These are phyloP conservation scores for Lophiotrema nucula DNA, from an alignment of 495 filamentous ascomycete genomes.

Conservation along the genomic window DNA sequence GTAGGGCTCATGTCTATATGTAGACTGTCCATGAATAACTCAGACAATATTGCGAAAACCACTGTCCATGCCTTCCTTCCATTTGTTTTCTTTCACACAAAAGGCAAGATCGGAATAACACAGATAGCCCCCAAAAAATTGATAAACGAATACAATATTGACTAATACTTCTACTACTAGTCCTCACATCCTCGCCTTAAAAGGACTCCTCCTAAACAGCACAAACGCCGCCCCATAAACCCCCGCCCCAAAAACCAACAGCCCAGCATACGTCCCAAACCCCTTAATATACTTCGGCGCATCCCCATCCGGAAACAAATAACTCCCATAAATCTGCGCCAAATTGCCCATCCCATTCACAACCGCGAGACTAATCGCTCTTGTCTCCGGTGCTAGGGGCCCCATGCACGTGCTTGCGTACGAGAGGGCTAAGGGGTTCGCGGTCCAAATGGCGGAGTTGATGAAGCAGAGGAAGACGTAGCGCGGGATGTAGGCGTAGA, in stretches of 20 bases:
- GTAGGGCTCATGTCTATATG: too few species aligned
- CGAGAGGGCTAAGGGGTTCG: constrained; percentile 11
- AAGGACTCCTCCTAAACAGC: constrained; percentile 8
- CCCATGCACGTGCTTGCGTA: constrained; percentile 8
- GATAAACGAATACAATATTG: too few species aligned
- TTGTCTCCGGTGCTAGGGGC: constrained; percentile 6
- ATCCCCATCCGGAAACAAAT: constrained; percentile 12
- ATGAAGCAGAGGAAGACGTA: constrained; percentile 21
- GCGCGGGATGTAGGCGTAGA: constrained; percentile 12
- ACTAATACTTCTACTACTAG: too few species aligned
- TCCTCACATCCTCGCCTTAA: constrained; percentile 8
- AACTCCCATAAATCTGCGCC: constrained; percentile 16
- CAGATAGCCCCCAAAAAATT: too few species aligned
- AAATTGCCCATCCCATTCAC: constrained; percentile 16
- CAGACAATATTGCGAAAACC: too few species aligned
- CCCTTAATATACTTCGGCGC: constrained; percentile 14
- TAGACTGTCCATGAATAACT: too few species aligned
- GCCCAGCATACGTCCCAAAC: constrained; percentile 10
- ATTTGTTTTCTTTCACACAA: too few species aligned
- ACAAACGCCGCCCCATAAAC: constrained; percentile 7
- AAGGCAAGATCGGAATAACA: too few species aligned
- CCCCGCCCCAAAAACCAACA: constrained; percentile 3
- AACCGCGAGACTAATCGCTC: constrained; percentile 12
- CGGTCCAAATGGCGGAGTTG: constrained; percentile 14
- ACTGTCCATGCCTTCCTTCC: too few species aligned